Percentiles rank a stretch among this genome's conserved stretches.
phyloP scores from a whole-genome alignment of 2,329 filamentous ascomycete genomes.

The Alternaria alternata region DNA sequence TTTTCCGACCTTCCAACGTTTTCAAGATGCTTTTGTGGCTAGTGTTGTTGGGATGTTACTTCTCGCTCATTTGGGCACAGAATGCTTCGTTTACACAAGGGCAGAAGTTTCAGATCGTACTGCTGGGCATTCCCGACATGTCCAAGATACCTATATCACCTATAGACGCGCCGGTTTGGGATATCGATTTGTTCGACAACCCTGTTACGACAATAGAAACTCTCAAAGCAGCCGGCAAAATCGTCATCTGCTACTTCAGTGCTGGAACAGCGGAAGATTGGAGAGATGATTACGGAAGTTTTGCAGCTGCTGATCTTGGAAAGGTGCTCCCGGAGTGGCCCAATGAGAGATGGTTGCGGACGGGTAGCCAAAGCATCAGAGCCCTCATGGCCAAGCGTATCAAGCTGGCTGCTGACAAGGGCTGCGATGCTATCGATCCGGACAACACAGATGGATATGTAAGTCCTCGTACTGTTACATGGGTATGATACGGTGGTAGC shows the following conservation, averaged over 20 bases:
- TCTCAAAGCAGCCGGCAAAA: conserved; percentile 37
- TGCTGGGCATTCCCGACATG: conserved; percentile 35
- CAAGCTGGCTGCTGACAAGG: conserved; percentile 39
- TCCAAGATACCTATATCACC: conserved; percentile 38
- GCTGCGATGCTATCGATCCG: conserved; percentile 45
- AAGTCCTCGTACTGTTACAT: conserved; percentile 4
- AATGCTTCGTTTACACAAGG: conserved; percentile 27
- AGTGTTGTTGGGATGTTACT: conserved; percentile 11
- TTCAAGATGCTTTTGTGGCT: conserved; percentile 6
- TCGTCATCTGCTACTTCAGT: conserved; percentile 46
- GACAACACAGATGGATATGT: conserved; percentile 42
- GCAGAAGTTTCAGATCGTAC: conserved; percentile 42
- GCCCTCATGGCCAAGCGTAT: conserved; percentile 43
- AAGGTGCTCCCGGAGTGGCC: conserved; percentile 42
- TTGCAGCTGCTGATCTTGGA: conserved; percentile 36
- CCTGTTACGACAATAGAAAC: conserved; percentile 27
- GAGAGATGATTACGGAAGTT: conserved; percentile 37
- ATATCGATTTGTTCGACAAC: conserved; percentile 44
- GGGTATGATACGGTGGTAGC: neutral
- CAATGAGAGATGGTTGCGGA: conserved; percentile 43
- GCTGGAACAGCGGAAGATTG: conserved; percentile 43
- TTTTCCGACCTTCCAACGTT: neutral
- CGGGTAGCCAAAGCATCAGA: conserved; percentile 32
- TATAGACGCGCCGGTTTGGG: conserved; percentile 39
- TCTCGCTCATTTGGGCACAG: conserved; percentile 11